These are phyloP conservation scores for Solanum clarkiae DNA, from an alignment of 257 asterid genomes.

Conservation along the genomic window DNA sequence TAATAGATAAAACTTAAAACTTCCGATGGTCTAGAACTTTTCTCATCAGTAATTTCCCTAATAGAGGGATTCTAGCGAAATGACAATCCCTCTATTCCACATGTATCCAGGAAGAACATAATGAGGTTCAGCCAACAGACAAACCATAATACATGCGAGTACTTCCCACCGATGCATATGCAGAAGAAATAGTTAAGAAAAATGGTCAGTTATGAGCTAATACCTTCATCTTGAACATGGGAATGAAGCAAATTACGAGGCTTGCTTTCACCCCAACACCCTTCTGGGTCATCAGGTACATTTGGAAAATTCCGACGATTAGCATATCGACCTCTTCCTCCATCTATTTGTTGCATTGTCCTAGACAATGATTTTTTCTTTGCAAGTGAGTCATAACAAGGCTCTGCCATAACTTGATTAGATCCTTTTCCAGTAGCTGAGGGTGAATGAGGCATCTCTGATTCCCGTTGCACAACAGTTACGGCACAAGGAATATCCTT, in stretches of 20 bases:
- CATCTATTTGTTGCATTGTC: conserved; percentile 16
- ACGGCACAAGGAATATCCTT: conserved; percentile 40
- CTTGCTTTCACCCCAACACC: conserved; percentile 51
- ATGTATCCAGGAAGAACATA: neutral
- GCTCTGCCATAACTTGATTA: conserved; percentile 35
- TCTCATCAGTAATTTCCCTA: neutral
- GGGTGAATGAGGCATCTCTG: conserved; percentile 60
- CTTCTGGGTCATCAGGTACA: conserved; percentile 29
- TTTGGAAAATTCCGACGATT: conserved; percentile 7
- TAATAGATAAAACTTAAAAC: neutral
- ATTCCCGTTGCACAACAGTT: conserved; percentile 34
- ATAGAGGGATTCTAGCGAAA: neutral
- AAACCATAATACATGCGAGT: neutral
- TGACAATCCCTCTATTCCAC: no score
- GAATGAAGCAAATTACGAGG: conserved; percentile 16
- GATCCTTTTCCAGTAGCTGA: conserved; percentile 64
- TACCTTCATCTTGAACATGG: conserved; percentile 51
- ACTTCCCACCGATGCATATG: neutral
- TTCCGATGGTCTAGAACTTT: no score
- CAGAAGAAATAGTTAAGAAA: neutral
- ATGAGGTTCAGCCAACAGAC: neutral
- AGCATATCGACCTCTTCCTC: conserved; percentile 13
- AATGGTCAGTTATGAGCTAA: neutral
- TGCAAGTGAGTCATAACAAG: conserved; percentile 16
- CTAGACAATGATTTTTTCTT: conserved; percentile 12